A percentile compares a stretch with the other conserved stretches of the same genome.
Evolutionary conservation across 345 rosid species (phyloP).

Genomic region (Kandelia obovata): DNA sequence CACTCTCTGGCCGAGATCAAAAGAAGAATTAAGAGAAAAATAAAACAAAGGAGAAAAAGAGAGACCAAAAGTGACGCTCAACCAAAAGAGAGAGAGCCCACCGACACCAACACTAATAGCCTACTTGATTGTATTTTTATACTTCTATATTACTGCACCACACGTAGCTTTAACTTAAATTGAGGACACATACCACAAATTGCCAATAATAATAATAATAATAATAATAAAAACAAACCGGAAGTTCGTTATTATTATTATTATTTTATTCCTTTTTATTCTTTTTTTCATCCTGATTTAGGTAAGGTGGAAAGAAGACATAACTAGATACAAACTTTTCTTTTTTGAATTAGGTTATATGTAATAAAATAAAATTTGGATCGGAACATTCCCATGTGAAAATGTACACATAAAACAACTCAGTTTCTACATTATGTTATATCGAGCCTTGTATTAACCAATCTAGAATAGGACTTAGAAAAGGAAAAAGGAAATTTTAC

Average conservation of each 20-base stretch:
- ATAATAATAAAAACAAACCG: neutral
- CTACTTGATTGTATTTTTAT: too few relatives aligned
- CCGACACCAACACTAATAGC: too few relatives aligned
- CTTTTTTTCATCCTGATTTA: neutral
- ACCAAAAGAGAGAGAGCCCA: too few relatives aligned
- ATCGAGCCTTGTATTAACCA: conserved; percentile 15
- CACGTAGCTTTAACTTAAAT: too few relatives aligned
- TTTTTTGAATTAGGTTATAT: neutral
- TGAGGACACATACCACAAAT: neutral
- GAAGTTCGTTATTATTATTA: too few relatives aligned
- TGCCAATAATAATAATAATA: neutral
- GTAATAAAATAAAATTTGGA: conserved; percentile 14
- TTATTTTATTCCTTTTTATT: neutral
- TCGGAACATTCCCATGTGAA: conserved; percentile 6
- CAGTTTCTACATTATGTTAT: conserved; percentile 22
- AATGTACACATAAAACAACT: conserved; percentile 17
- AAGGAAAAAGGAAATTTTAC: neutral
- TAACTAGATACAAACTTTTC: neutral
- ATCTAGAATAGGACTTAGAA: neutral
- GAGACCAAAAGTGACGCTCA: too few relatives aligned
- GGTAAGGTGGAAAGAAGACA: neutral
- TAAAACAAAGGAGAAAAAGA: too few relatives aligned
- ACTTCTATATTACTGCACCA: too few relatives aligned
- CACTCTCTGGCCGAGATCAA: too few relatives aligned
- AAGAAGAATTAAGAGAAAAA: too few relatives aligned